Evolutionary conservation across 768 basidiomycete genomes (phyloP).

Genomic region (Hypholoma fasciculare): DNA sequence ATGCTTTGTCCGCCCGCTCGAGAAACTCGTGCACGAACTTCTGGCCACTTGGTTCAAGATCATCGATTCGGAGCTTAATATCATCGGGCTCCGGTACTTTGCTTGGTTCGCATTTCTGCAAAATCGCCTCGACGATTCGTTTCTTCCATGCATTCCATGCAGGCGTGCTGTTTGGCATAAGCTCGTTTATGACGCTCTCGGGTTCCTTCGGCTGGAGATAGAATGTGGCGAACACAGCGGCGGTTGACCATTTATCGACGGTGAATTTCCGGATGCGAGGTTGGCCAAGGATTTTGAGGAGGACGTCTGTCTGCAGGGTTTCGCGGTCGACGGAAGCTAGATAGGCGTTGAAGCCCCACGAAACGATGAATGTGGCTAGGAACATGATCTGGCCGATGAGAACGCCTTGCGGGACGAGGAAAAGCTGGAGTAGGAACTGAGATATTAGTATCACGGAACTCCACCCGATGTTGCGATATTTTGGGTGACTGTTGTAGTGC

Average conservation of each 20-base stretch:
- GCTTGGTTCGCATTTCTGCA: neutral
- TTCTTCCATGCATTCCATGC: conserved; percentile 9
- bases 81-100: neutral
- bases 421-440: conserved; percentile 19
- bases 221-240: conserved; percentile 10
- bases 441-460: conserved; percentile 12
- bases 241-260: conserved; percentile 14
- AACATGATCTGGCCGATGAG: conserved; percentile 21
- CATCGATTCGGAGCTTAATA: neutral
- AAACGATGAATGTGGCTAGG: conserved; percentile 13
- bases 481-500: conserved; percentile 9
- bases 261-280: conserved; percentile 6
- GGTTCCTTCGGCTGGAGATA: conserved; percentile 2
- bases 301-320: conserved; percentile 12
- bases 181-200: conserved; percentile 4
- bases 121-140: conserved; percentile 4
- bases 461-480: conserved; percentile 14
- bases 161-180: conserved; percentile 13
- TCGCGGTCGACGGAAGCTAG: conserved; percentile 18
- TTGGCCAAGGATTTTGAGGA: conserved; percentile 8
- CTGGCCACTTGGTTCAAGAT: neutral
- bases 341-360: conserved; percentile 18
- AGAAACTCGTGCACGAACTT: neutral
- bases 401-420: conserved; percentile 16
- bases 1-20: neutral